phyloP scores from a whole-genome alignment of 2,329 filamentous ascomycete species.

The Exutisphaerella laricina region DNA sequence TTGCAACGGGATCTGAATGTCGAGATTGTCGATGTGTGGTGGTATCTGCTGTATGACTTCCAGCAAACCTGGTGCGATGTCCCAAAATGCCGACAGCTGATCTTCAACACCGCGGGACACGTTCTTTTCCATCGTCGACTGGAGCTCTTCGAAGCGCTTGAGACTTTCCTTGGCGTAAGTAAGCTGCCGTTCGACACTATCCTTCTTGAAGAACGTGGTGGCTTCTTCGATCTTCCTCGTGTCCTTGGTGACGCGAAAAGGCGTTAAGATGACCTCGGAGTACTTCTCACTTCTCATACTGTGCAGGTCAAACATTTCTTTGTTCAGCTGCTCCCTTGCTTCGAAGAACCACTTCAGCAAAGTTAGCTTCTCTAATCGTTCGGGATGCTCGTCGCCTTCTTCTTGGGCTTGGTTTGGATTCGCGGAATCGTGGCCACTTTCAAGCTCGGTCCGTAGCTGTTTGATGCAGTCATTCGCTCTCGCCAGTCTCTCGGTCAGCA shows the following conservation, averaged over 20 bases:
- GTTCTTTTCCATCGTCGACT: slow-evolving; percentile 73
- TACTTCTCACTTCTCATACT: slow-evolving; percentile 78
- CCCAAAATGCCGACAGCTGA: slow-evolving; percentile 94
- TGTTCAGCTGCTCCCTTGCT: slow-evolving; percentile 78
- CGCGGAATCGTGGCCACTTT: slow-evolving; percentile 61
- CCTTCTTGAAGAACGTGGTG: slow-evolving; percentile 73
- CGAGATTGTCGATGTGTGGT: slow-evolving; percentile 50
- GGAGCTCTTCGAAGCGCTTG: slow-evolving; percentile 68
- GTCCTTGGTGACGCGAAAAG: slow-evolving; percentile 69
- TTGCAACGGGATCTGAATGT: slow-evolving; percentile 67
- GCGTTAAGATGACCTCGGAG: slow-evolving; percentile 72
- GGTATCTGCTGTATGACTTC: slow-evolving; percentile 77
- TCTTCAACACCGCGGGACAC: slow-evolving; percentile 83
- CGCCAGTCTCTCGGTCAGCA: slow-evolving; percentile 69
- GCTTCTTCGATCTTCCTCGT: slow-evolving; percentile 74
- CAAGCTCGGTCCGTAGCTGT: slow-evolving; percentile 65
- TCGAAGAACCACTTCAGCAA: slow-evolving; percentile 97
- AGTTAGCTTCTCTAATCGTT: slow-evolving; percentile 88
- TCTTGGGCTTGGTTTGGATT: slow-evolving; percentile 83
- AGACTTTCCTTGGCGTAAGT: slow-evolving; percentile 67
- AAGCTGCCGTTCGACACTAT: slow-evolving; percentile 63
- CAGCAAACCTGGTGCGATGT: slow-evolving; percentile 80
- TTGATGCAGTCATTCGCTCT: slow-evolving; percentile 73
- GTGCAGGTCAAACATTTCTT: slow-evolving; percentile 77
- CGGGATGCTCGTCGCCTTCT: slow-evolving; percentile 90